Evolutionary conservation across 2,329 filamentous ascomycete species (phyloP).

Genomic region (Endothia cerciana): DNA sequence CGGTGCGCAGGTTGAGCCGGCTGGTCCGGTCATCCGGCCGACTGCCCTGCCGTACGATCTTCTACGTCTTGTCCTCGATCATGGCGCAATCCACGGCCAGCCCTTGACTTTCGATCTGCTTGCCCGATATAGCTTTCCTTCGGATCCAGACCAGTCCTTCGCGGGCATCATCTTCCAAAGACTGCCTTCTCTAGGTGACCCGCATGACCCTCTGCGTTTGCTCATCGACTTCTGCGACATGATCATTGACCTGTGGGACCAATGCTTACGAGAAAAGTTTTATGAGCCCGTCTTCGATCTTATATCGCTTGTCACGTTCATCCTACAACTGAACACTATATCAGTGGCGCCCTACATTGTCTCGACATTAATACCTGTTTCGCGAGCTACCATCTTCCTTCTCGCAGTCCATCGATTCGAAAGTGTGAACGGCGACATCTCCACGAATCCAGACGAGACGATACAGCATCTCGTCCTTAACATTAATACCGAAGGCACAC

Average conservation of each 20-base stretch:
- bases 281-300: slow-evolving; percentile 68
- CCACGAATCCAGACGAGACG: slow-evolving; percentile 43
- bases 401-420: slow-evolving; percentile 61
- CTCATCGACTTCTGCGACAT: slow-evolving; percentile 67
- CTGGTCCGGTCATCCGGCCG: slow-evolving; percentile 30
- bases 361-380: slow-evolving; percentile 57
- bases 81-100: slow-evolving; percentile 57
- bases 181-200: slow-evolving; percentile 61
- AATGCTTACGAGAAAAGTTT: slow-evolving; percentile 66
- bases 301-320: slow-evolving; percentile 65
- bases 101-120: slow-evolving; percentile 71
- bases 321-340: slow-evolving; percentile 64
- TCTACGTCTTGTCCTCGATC: slow-evolving; percentile 66
- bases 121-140: slow-evolving; percentile 66
- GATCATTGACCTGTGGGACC: slow-evolving; percentile 69
- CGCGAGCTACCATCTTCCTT: slow-evolving; percentile 62
- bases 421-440: slow-evolving; percentile 52
- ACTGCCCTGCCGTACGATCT: slow-evolving; percentile 29
- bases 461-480: slow-evolving; percentile 54
- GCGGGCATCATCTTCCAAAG: slow-evolving; percentile 70
- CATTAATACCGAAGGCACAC: slow-evolving; percentile 65
- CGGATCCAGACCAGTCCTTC: slow-evolving; percentile 63
- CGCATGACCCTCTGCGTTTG: slow-evolving; percentile 55
- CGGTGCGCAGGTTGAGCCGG: slow-evolving; percentile 2
- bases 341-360: slow-evolving; percentile 63